These are phyloP conservation scores for Astraeus odoratus DNA, from an alignment of 768 basidiomycete species.

Conservation along the genomic window DNA sequence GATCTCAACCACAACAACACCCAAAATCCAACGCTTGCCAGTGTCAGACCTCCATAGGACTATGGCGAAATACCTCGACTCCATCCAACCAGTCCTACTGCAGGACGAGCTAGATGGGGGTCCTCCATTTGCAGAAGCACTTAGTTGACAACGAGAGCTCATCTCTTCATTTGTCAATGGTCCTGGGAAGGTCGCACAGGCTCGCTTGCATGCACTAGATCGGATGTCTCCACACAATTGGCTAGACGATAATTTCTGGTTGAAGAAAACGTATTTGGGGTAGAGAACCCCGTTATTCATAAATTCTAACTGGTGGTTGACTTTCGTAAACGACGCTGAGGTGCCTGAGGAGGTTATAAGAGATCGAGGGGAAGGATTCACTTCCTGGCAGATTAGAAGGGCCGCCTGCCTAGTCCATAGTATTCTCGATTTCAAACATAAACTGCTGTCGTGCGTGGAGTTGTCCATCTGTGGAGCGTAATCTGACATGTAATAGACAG, in stretches of 20 bases:
- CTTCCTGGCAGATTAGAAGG: slow-evolving; percentile 79
- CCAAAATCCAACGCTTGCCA: slow-evolving; percentile 62
- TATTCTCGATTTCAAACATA: slow-evolving; percentile 64
- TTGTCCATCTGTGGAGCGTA: neutral
- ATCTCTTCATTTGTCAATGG: slow-evolving; percentile 7
- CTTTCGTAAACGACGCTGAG: slow-evolving; percentile 66
- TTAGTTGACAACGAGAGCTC: no score
- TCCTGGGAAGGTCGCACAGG: slow-evolving; percentile 14
- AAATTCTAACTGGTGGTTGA: slow-evolving; percentile 96
- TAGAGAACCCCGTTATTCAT: slow-evolving; percentile 80
- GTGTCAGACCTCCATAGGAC: slow-evolving; percentile 74
- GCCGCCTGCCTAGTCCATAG: slow-evolving; percentile 78
- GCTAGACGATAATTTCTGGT: slow-evolving; percentile 93
- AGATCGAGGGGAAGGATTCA: slow-evolving; percentile 34
- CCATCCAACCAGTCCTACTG: slow-evolving; percentile 70
- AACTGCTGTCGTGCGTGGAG: slow-evolving; percentile 50
- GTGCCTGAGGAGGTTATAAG: slow-evolving; percentile 40
- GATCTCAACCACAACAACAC: neutral
- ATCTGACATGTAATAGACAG: slow-evolving; percentile 39
- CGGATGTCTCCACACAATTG: slow-evolving; percentile 81
- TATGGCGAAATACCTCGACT: slow-evolving; percentile 69
- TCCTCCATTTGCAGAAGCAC: slow-evolving; percentile 31
- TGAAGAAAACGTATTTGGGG: slow-evolving; percentile 79
- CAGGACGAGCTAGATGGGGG: slow-evolving; percentile 64
- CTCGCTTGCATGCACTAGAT: slow-evolving; percentile 58